Evolutionary conservation across 352 stramenopile genomes (phyloP).

Genomic region (Phytophthora cryptogea): DNA sequence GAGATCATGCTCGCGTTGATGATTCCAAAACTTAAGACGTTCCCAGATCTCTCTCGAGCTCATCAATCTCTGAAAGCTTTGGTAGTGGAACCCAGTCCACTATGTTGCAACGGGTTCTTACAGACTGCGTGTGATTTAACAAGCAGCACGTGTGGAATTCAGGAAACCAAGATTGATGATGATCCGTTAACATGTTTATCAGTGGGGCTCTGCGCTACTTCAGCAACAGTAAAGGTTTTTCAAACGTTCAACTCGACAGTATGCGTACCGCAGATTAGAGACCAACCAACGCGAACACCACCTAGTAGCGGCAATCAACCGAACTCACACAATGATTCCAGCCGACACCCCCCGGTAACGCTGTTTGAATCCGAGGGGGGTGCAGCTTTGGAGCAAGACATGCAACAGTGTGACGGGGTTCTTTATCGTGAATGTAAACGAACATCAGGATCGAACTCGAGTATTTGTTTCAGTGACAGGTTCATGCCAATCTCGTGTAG

Average conservation of each 20-base stretch:
- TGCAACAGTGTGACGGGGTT: conserved; percentile 20
- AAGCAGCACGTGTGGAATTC: conserved; percentile 16
- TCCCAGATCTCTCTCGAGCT: conserved; percentile 32
- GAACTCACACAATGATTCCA: not conserved
- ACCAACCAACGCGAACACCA: too few species aligned
- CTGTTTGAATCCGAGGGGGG: not conserved
- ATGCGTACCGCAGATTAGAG: too few species aligned
- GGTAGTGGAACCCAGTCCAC: conserved; percentile 11
- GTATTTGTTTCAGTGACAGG: conserved; percentile 35
- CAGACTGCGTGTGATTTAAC: conserved; percentile 30
- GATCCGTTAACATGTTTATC: conserved; percentile 1
- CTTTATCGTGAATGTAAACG: conserved; percentile 37
- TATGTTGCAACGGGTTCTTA: conserved; percentile 44
- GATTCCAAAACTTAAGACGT: conserved; percentile 14
- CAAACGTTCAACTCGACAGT: conserved; percentile 21
- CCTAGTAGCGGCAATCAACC: not conserved
- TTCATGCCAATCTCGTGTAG: conserved; percentile 32
- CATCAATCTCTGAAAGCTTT: conserved; percentile 15
- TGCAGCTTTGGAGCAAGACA: conserved; percentile 11
- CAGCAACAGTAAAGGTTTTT: conserved; percentile 21
- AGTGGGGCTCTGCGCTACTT: conserved; percentile 5
- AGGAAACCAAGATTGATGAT: too few species aligned
- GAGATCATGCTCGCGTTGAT: conserved; percentile 29
- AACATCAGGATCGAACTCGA: not conserved
- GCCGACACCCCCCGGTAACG: not conserved